Conservation (phyloP, 306 rosid species). For the Trifolium fragiferum region DNA sequence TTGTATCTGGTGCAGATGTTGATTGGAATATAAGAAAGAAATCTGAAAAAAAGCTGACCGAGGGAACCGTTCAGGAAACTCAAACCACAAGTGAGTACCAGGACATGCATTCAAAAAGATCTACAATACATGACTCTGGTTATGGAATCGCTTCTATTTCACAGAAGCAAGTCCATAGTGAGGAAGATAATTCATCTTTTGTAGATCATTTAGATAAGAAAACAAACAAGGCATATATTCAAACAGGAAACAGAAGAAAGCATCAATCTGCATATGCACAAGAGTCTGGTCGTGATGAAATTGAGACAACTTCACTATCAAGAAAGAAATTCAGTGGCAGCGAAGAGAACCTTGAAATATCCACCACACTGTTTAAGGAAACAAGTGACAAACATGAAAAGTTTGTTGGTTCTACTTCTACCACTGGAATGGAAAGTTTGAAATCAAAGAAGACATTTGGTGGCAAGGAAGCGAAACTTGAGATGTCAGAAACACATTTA, state of each 20-base stretch:
- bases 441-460: slow-evolving; percentile 42
- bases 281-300: slow-evolving; percentile 44
- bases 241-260: slow-evolving; percentile 52
- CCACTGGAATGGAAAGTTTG: slow-evolving; percentile 42
- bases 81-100: slow-evolving; percentile 50
- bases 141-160: slow-evolving; percentile 54
- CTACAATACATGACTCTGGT: slow-evolving; percentile 48
- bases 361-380: slow-evolving; percentile 49
- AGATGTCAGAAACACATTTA: slow-evolving; percentile 43
- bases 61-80: slow-evolving; percentile 48
- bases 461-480: slow-evolving; percentile 52
- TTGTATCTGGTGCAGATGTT: slow-evolving; percentile 45
- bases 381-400: slow-evolving; percentile 43
- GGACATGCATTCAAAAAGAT: slow-evolving; percentile 46
- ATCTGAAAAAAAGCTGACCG: slow-evolving; percentile 66
- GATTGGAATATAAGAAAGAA: slow-evolving; percentile 69
- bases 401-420: slow-evolving; percentile 40
- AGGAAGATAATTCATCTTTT: slow-evolving; percentile 54
- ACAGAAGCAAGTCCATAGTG: slow-evolving; percentile 48
- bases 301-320: slow-evolving; percentile 44
- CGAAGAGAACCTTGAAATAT: slow-evolving; percentile 51
- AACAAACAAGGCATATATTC: slow-evolving; percentile 50
- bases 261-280: slow-evolving; percentile 45
- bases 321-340: slow-evolving; percentile 38
- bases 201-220: slow-evolving; percentile 44